Percentiles rank a stretch among this genome's conserved stretches.
These are phyloP conservation scores for Neofusicoccum ribis DNA, from an alignment of 2,329 filamentous ascomycete species.

Conservation along the genomic window DNA sequence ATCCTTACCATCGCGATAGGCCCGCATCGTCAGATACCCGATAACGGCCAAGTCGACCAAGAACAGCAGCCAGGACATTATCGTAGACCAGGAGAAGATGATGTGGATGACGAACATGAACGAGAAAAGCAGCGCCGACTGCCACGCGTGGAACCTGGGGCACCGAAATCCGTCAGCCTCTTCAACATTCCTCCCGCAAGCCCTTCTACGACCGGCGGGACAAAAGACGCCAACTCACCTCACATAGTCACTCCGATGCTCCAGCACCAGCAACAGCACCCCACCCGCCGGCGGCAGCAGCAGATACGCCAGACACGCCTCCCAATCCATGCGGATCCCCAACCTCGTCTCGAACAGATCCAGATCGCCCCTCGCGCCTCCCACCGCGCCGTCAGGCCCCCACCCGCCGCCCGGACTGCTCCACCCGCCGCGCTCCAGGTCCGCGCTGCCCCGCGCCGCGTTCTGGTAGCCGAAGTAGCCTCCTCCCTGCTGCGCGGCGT, in stretches of 20 bases:
- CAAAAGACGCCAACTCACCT: slow-evolving; percentile 56
- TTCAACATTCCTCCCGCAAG: not conserved
- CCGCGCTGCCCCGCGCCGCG: slow-evolving; percentile 1
- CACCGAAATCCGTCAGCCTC: slow-evolving; percentile 16
- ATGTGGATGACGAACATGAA: slow-evolving; percentile 74
- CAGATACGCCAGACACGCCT: slow-evolving; percentile 88
- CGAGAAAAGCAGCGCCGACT: slow-evolving; percentile 81
- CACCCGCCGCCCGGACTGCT: slow-evolving; percentile 32
- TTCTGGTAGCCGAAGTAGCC: slow-evolving; percentile 30
- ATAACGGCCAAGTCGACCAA: slow-evolving; percentile 74
- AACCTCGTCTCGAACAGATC: slow-evolving; percentile 83
- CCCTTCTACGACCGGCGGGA: no score
- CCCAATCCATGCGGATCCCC: slow-evolving; percentile 81
- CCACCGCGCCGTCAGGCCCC: slow-evolving; percentile 34
- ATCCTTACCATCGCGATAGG: slow-evolving; percentile 73
- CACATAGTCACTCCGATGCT: slow-evolving; percentile 96
- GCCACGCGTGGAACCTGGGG: slow-evolving; percentile 90
- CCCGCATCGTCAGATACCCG: slow-evolving; percentile 71
- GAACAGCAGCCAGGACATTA: slow-evolving; percentile 83
- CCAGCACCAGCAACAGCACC: slow-evolving; percentile 78
- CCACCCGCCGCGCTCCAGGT: slow-evolving; percentile 27
- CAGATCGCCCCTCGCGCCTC: slow-evolving; percentile 66
- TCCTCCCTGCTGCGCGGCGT: slow-evolving; percentile 31
- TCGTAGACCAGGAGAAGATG: slow-evolving; percentile 78
- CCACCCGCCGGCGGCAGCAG: slow-evolving; percentile 81